Evolutionary conservation across 1,284 basidiomycete species (phyloP).

Genomic region (Heliocybe sulcata): DNA sequence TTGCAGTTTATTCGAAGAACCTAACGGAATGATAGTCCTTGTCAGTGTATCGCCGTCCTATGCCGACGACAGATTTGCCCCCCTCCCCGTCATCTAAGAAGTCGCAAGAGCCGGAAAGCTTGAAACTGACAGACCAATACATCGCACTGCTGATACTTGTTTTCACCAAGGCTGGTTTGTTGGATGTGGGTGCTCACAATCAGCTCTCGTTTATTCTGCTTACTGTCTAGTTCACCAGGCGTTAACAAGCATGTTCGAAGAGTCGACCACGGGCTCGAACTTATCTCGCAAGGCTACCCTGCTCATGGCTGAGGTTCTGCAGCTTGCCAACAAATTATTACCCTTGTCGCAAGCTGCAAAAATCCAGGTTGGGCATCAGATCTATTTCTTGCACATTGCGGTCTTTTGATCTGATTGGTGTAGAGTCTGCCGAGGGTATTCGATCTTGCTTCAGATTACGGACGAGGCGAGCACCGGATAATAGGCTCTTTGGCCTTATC

Average conservation of each 20-base stretch:
- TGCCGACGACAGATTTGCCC: slow-evolving; percentile 28
- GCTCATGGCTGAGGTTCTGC: slow-evolving; percentile 87
- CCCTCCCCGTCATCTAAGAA: neutral
- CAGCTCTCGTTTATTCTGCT: neutral
- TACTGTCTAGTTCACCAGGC: slow-evolving; percentile 43
- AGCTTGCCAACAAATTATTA: slow-evolving; percentile 85
- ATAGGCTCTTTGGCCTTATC: slow-evolving; percentile 82
- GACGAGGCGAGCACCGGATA: slow-evolving; percentile 66
- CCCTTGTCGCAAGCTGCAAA: slow-evolving; percentile 78
- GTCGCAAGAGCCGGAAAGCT: slow-evolving; percentile 42
- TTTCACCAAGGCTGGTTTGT: slow-evolving; percentile 81
- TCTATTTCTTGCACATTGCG: neutral
- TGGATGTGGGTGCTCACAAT: slow-evolving; percentile 58
- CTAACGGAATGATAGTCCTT: slow-evolving; percentile 1
- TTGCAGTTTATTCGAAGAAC: neutral
- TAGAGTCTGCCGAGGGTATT: slow-evolving; percentile 87
- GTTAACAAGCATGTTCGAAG: slow-evolving; percentile 77
- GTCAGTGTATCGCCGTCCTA: slow-evolving; percentile 63
- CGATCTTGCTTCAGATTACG: slow-evolving; percentile 74
- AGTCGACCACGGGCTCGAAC: slow-evolving; percentile 58
- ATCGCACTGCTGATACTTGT: slow-evolving; percentile 85
- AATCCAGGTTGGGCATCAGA: slow-evolving; percentile 57
- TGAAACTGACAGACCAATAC: slow-evolving; percentile 92
- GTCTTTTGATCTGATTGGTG: neutral
- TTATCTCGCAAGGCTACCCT: slow-evolving; percentile 85